Conservation (phyloP, 345 rosid genomes). For the Eucalyptus pauciflora region DNA sequence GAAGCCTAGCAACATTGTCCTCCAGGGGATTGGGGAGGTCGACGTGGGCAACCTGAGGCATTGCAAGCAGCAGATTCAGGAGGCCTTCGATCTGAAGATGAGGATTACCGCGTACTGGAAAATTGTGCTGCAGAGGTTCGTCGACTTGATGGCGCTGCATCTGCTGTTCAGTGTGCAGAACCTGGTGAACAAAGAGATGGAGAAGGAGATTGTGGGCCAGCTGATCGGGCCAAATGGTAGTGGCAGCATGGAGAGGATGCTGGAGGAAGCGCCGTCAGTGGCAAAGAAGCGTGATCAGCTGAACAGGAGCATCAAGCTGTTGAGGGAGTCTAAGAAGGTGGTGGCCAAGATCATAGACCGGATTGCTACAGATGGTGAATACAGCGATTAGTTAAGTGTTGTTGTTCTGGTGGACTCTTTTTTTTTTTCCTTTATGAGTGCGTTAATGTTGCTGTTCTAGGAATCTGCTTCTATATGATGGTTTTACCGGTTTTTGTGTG, state of each 20-base stretch:
- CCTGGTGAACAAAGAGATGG: constrained; percentile 8
- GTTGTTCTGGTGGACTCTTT: too few species aligned
- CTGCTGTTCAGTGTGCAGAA: not conserved
- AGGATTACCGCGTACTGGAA: constrained; percentile 16
- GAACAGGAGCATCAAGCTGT: constrained; percentile 1
- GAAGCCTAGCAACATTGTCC: not conserved
- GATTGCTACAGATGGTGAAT: not conserved
- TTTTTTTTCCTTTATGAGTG: not conserved
- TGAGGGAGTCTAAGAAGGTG: constrained; percentile 3
- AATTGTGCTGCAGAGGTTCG: constrained; percentile 8
- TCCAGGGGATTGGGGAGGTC: constrained; percentile 5
- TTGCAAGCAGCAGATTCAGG: not conserved
- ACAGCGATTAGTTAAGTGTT: too few species aligned
- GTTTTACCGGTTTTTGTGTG: not conserved
- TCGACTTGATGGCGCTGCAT: constrained; percentile 8
- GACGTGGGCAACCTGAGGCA: not conserved
- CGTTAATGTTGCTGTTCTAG: not conserved
- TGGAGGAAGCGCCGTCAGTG: constrained; percentile 11
- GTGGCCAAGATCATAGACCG: constrained; percentile 1
- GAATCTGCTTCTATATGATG: not conserved
- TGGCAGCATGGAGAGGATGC: constrained; percentile 2
- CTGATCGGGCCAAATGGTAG: not conserved
- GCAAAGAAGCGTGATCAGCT: constrained; percentile 10
- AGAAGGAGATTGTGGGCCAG: not conserved
- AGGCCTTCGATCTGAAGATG: constrained; percentile 14